Evolutionary conservation across 2,329 filamentous ascomycete species (phyloP).

Genomic region (Neoascochyta sp.): DNA sequence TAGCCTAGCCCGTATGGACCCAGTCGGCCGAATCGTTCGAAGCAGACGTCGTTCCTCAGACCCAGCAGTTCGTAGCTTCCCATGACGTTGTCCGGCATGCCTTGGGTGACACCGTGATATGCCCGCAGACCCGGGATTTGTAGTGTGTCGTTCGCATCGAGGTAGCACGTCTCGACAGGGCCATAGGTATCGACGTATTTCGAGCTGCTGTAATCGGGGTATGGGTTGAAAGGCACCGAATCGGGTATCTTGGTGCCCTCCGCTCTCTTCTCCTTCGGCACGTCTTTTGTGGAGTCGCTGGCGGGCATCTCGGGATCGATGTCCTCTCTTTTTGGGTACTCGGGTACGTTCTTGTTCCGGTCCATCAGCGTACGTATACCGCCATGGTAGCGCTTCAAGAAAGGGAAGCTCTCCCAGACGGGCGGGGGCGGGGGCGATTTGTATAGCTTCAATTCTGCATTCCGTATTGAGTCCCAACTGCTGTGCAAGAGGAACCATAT

Average conservation of each 20-base stretch:
- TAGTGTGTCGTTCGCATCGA: conserved; percentile 65
- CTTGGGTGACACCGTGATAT: conserved; percentile 73
- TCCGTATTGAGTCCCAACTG: conserved; percentile 66
- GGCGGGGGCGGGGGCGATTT: conserved; percentile 62
- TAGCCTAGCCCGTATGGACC: conserved; percentile 91
- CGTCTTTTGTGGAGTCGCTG: conserved; percentile 16
- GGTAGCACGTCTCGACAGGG: conserved; percentile 69
- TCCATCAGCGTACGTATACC: conserved; percentile 71
- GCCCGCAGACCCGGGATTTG: conserved; percentile 67
- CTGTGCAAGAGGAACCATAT: conserved; percentile 71
- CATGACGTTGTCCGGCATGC: conserved; percentile 78
- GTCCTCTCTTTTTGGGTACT: conserved; percentile 70
- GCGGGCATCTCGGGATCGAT: conserved; percentile 38
- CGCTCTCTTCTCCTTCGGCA: conserved; percentile 31
- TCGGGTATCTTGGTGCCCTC: conserved; percentile 27
- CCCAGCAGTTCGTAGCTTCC: conserved; percentile 83
- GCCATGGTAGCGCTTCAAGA: conserved; percentile 84
- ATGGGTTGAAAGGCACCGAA: conserved; percentile 59
- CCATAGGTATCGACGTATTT: conserved; percentile 56
- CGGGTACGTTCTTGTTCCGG: conserved; percentile 64
- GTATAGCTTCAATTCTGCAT: conserved; percentile 55
- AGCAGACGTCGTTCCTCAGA: conserved; percentile 81
- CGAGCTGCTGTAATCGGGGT: conserved; percentile 59
- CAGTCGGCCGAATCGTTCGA: conserved; percentile 83
- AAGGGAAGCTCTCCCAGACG: conserved; percentile 82